phyloP scores from a whole-genome alignment of 345 rosid species.

The Moringa oleifera region DNA sequence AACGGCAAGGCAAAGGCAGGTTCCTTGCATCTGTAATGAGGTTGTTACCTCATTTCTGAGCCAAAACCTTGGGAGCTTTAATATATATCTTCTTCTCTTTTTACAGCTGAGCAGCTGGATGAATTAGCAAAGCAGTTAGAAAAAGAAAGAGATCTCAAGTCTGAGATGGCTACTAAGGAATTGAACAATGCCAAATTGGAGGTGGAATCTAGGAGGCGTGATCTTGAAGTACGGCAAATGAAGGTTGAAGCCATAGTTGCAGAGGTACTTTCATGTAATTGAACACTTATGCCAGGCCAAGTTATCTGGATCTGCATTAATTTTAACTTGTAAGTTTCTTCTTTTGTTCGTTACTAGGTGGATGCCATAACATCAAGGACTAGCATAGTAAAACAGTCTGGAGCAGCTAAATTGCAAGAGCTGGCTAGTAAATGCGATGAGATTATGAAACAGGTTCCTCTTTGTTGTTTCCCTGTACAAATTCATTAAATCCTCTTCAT shows the following conservation, averaged over 20 bases:
- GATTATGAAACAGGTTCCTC: constrained; percentile 59
- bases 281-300: neutral
- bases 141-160: constrained; percentile 52
- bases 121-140: constrained; percentile 45
- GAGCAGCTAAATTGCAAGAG: constrained; percentile 50
- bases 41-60: constrained; percentile 5
- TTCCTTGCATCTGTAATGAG: constrained; percentile 10
- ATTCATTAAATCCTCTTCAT: neutral
- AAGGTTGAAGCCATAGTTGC: constrained; percentile 65
- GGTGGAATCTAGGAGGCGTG: constrained; percentile 54
- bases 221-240: constrained; percentile 67
- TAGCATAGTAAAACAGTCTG: constrained; percentile 49
- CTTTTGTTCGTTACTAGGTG: constrained; percentile 36
- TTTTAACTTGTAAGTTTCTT: constrained; percentile 7
- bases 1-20: constrained; percentile 64
- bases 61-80: constrained; percentile 1
- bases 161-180: constrained; percentile 48
- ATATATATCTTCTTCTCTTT: constrained; percentile 7
- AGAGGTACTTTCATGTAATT: constrained; percentile 38
- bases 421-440: constrained; percentile 53
- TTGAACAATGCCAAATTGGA: constrained; percentile 44
- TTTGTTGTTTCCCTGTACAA: neutral
- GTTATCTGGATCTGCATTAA: neutral
- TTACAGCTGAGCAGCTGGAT: constrained; percentile 57
- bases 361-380: constrained; percentile 55